Evolutionary conservation across 352 stramenopile species (phyloP).

Genomic region (Blastocystis sp.): DNA sequence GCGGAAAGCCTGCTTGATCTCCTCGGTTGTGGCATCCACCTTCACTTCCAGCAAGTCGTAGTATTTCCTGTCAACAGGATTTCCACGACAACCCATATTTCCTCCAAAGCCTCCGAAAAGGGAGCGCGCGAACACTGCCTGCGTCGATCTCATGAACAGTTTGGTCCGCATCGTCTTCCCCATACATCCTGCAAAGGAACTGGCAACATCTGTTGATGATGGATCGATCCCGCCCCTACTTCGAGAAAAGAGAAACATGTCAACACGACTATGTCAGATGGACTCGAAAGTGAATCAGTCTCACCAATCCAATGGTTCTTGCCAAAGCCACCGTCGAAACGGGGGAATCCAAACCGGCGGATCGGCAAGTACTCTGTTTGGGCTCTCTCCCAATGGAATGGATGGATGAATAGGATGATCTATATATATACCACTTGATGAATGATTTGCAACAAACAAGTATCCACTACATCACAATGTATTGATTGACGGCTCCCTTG

Average conservation of each 20-base stretch:
- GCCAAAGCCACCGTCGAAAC: constrained; percentile 21
- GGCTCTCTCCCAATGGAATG: too few relatives aligned
- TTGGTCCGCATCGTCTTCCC: not conserved
- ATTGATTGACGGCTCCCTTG: constrained; percentile 26
- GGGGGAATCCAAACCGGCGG: not conserved
- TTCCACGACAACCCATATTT: constrained; percentile 54
- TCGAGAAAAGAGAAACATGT: constrained; percentile 45
- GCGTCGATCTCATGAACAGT: not conserved
- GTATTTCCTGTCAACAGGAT: constrained; percentile 59
- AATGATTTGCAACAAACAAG: constrained; percentile 10
- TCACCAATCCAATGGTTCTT: not conserved
- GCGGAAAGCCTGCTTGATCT: constrained; percentile 64
- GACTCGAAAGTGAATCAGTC: not conserved
- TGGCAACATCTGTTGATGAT: not conserved
- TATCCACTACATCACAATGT: not conserved
- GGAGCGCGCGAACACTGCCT: constrained; percentile 8
- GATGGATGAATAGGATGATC: too few relatives aligned
- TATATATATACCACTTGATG: too few relatives aligned
- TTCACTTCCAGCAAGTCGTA: constrained; percentile 62
- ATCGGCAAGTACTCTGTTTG: too few relatives aligned
- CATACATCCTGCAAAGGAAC: not conserved
- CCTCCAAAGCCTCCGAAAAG: constrained; percentile 25
- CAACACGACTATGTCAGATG: not conserved
- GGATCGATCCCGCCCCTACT: not conserved
- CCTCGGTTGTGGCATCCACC: constrained; percentile 60